A percentile compares a stretch with the other conserved stretches of the same genome.
Evolutionary conservation across 2,329 filamentous ascomycete species (phyloP).

Genomic region (Pyricularia pennisetigena): DNA sequence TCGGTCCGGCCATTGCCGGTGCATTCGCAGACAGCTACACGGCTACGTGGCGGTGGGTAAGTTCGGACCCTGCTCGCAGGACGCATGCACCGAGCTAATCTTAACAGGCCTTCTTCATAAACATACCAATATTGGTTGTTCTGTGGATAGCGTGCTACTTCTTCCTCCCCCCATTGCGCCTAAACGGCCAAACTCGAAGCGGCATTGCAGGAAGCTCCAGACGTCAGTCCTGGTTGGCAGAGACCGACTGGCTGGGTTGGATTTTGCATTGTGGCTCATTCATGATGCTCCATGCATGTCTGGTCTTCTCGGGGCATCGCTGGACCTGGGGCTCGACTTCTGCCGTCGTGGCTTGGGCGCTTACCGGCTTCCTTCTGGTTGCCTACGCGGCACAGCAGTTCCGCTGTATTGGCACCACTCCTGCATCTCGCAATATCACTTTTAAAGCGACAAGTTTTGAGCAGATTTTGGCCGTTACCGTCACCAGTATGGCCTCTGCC

Average conservation of each 20-base stretch:
- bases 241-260: slow-evolving; percentile 20
- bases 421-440: slow-evolving; percentile 32
- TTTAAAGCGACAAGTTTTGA: no score
- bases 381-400: slow-evolving; percentile 36
- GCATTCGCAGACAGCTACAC: no score
- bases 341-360: slow-evolving; percentile 35
- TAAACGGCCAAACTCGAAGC: no score
- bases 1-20: no score
- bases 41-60: no score
- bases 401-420: slow-evolving; percentile 32
- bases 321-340: slow-evolving; percentile 36
- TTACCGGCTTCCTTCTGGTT: slow-evolving; percentile 32
- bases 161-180: slow-evolving; percentile 25
- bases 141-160: slow-evolving; percentile 30
- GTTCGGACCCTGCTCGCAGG: not conserved
- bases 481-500: no score
- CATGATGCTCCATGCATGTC: slow-evolving; percentile 31
- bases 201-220: not conserved
- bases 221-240: slow-evolving; percentile 10
- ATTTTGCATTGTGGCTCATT: slow-evolving; percentile 20
- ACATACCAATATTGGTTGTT: slow-evolving; percentile 30
- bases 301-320: slow-evolving; percentile 38
- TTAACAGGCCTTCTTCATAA: slow-evolving; percentile 38
- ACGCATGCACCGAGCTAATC: not conserved
- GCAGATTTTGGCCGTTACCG: no score